Evolutionary conservation across 2,329 filamentous ascomycete genomes (phyloP).

Genomic region (Xylaria arbuscula): DNA sequence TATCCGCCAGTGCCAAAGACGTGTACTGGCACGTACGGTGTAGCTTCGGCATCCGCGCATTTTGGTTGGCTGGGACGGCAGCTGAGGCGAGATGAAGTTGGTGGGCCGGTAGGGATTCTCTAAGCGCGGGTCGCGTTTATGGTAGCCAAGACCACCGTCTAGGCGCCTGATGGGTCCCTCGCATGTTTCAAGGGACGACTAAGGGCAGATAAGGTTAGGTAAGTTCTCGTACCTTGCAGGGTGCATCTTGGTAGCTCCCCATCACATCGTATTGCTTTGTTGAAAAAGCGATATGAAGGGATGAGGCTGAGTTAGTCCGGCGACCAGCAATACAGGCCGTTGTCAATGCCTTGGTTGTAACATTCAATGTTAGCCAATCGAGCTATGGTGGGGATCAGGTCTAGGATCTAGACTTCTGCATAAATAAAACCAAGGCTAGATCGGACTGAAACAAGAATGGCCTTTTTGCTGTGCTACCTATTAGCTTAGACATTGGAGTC

Average conservation of each 20-base stretch:
- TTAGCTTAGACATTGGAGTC: no score
- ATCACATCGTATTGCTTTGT: neutral
- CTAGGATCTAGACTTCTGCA: conserved; percentile 31
- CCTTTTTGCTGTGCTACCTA: neutral
- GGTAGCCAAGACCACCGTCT: conserved; percentile 30
- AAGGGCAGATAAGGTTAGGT: neutral
- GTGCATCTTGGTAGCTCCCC: conserved; percentile 12
- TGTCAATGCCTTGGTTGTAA: conserved; percentile 21
- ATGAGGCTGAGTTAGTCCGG: conserved; percentile 41
- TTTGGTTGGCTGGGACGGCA: conserved; percentile 46
- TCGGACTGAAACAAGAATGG: conserved; percentile 17
- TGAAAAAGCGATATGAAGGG: conserved; percentile 41
- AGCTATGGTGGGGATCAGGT: conserved; percentile 40
- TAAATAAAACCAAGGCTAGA: neutral
- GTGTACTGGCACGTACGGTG: conserved; percentile 41
- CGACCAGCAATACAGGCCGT: conserved; percentile 16
- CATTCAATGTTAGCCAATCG: conserved; percentile 40
- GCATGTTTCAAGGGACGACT: conserved; percentile 31
- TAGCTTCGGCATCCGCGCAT: conserved; percentile 37
- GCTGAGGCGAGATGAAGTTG: conserved; percentile 43
- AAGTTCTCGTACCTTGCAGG: conserved; percentile 7
- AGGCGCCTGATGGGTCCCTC: conserved; percentile 31
- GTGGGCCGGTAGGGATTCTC: conserved; percentile 39
- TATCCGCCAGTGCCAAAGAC: conserved; percentile 26
- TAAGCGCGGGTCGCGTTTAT: conserved; percentile 49